phyloP scores from a whole-genome alignment of 805 yeast genomes.

The Monosporozyma servazzii region DNA sequence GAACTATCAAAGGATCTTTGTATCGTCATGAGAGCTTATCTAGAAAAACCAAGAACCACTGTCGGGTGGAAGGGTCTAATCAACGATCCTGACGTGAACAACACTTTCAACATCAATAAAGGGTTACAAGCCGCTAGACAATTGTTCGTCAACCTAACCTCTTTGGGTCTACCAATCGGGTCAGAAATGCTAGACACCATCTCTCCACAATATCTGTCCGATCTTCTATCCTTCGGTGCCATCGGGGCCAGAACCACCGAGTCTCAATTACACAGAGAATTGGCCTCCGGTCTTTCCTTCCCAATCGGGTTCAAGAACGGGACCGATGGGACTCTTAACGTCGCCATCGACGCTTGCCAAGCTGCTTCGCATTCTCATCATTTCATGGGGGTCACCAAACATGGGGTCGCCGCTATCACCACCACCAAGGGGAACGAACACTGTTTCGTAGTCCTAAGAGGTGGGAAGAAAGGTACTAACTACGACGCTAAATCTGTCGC shows the following conservation, averaged over 20 bases:
- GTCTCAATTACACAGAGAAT: conserved; percentile 93
- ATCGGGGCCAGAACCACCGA: conserved; percentile 99
- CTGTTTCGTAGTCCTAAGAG: conserved; percentile 90
- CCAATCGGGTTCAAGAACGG: conserved; percentile 98
- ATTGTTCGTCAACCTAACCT: conserved; percentile 71
- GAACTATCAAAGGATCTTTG: conserved; percentile 64
- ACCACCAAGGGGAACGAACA: conserved; percentile 92
- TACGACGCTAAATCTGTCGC: conserved; percentile 74
- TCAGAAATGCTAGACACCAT: conserved; percentile 97
- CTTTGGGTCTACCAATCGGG: conserved; percentile 82
- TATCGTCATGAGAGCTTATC: conserved; percentile 93
- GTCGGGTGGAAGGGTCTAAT: conserved; percentile 99
- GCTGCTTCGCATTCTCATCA: conserved; percentile 92
- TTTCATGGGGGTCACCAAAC: conserved; percentile 89
- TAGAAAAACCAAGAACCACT: conserved; percentile 96
- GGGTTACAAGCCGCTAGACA: conserved; percentile 88
- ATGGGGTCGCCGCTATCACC: conserved; percentile 95
- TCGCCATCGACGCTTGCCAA: conserved; percentile 87
- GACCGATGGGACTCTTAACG: conserved; percentile 91
- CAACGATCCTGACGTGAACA: conserved; percentile 94
- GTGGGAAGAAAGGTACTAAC: conserved; percentile 91
- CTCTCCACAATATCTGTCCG: conserved; percentile 91
- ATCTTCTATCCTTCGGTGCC: conserved; percentile 91
- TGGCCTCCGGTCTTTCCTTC: conserved; percentile 94
- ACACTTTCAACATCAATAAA: conserved; percentile 86